Evolutionary conservation across 495 filamentous ascomycete species (phyloP).

Genomic region (Xylaria venustula): DNA sequence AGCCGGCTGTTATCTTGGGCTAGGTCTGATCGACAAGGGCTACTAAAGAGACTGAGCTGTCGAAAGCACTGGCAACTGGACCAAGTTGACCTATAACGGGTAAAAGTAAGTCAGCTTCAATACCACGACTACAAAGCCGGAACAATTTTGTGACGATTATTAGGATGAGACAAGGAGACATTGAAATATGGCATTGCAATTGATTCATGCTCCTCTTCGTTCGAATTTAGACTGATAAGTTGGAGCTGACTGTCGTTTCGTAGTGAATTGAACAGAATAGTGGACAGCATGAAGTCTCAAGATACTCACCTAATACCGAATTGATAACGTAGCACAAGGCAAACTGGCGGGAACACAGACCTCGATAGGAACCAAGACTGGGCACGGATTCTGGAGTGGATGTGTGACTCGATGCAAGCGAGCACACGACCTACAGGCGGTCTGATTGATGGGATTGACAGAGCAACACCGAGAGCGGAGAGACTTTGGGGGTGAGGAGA

Average conservation of each 20-base stretch:
- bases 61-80: background rate
- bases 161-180: background rate
- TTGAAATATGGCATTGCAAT: background rate
- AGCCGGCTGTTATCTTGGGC: background rate
- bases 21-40: background rate
- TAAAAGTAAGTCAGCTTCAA: slow-evolving; percentile 8
- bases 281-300: background rate
- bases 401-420: slow-evolving; percentile 1
- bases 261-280: background rate
- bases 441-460: background rate
- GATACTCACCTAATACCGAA: background rate
- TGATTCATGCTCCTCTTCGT: too few relatives aligned
- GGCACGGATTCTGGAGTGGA: background rate
- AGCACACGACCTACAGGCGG: background rate
- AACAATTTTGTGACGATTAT: background rate
- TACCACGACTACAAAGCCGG: background rate
- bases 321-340: background rate
- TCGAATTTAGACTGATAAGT: too few relatives aligned
- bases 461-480: slow-evolving; percentile 10
- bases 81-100: background rate
- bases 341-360: too few relatives aligned
- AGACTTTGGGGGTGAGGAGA: background rate
- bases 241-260: too few relatives aligned
- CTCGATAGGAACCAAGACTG: background rate
- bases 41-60: background rate